A percentile compares a stretch with the other conserved stretches of the same genome.
Conservation (phyloP, 257 asterid species). For the Avicennia marina region DNA sequence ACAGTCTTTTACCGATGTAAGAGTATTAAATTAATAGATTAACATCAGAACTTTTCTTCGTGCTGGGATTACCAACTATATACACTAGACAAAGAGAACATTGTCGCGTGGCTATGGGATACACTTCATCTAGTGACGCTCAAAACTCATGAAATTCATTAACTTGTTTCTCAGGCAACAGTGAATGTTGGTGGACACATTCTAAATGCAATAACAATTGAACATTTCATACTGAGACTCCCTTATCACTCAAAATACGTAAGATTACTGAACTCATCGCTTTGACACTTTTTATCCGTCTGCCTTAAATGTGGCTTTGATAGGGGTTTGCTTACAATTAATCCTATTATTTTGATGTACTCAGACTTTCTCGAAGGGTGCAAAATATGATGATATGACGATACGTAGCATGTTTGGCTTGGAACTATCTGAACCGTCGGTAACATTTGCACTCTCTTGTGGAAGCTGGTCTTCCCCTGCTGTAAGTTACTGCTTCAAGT, state of each 20-base stretch:
- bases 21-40: too few relatives aligned
- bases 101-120: too few relatives aligned
- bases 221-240: constrained; percentile 71
- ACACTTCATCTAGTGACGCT: too few relatives aligned
- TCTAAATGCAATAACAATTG: constrained; percentile 65
- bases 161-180: constrained; percentile 51
- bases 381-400: constrained; percentile 47
- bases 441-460: constrained; percentile 96
- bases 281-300: background rate
- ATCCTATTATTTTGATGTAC: constrained; percentile 12
- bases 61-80: too few relatives aligned
- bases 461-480: constrained; percentile 99
- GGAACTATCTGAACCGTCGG: constrained; percentile 77
- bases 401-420: constrained; percentile 50
- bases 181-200: constrained; percentile 67
- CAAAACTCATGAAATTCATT: too few relatives aligned
- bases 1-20: background rate
- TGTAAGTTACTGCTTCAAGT: constrained; percentile 41
- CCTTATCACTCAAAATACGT: constrained; percentile 78
- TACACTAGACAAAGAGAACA: too few relatives aligned
- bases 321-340: background rate
- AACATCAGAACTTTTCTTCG: too few relatives aligned
- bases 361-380: constrained; percentile 56
- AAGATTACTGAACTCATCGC: constrained; percentile 10
- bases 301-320: background rate